Percentiles rank a stretch among this genome's conserved stretches.
Evolutionary conservation across 441 rosid species (phyloP).

Genomic region (Populus hybrid): DNA sequence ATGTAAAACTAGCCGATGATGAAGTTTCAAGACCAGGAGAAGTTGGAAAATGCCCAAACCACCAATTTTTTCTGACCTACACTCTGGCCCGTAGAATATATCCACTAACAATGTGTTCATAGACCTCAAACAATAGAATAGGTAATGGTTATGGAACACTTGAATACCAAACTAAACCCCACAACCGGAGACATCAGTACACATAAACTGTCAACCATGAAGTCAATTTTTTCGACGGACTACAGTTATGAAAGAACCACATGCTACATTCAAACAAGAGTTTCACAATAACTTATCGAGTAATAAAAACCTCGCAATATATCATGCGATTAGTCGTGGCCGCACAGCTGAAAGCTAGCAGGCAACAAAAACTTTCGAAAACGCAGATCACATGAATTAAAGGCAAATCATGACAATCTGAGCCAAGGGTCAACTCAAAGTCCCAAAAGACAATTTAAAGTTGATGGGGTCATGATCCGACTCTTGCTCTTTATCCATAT

Average conservation of each 20-base stretch:
- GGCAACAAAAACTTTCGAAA: background rate
- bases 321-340: background rate
- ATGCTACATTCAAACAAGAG: background rate
- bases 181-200: background rate
- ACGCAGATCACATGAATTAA: background rate
- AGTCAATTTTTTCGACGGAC: background rate
- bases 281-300: background rate
- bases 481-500: background rate
- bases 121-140: too few relatives aligned
- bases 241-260: background rate
- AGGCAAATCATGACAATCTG: background rate
- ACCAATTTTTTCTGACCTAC: too few relatives aligned
- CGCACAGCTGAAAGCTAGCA: background rate
- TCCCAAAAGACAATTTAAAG: background rate
- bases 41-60: background rate
- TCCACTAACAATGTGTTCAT: too few relatives aligned
- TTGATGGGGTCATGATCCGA: background rate
- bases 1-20: background rate
- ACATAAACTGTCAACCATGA: background rate
- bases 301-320: background rate
- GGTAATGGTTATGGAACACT: background rate
- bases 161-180: background rate
- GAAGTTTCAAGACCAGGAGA: background rate
- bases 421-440: background rate
- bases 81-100: too few relatives aligned